These are phyloP conservation scores for Diaporthe velutina DNA, from an alignment of 2,329 filamentous ascomycete genomes.

Conservation along the genomic window DNA sequence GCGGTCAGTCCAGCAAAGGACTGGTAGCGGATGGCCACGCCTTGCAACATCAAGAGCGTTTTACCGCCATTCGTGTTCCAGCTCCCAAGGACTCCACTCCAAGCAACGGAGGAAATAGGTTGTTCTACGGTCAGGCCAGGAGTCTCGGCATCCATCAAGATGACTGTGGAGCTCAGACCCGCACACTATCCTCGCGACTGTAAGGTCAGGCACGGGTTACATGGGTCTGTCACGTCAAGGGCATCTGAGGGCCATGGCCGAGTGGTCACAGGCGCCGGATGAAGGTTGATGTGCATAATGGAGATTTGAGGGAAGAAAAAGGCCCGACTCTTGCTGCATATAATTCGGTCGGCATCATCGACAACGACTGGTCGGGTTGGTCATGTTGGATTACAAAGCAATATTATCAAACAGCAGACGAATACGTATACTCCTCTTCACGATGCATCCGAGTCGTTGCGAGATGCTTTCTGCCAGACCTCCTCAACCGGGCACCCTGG, in stretches of 20 bases:
- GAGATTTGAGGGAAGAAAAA: background rate
- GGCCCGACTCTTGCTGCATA: no score
- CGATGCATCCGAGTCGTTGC: constrained; percentile 43
- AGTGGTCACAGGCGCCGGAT: background rate
- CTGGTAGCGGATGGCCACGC: background rate
- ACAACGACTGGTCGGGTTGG: background rate
- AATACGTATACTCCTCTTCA: background rate
- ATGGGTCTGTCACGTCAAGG: background rate
- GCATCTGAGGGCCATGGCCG: no score
- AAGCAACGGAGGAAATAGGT: background rate
- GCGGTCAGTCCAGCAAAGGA: background rate
- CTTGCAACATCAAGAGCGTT: background rate
- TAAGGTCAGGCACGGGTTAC: background rate
- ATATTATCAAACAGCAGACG: background rate
- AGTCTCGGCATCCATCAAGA: background rate
- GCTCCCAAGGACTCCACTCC: background rate
- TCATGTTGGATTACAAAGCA: background rate
- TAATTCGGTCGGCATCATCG: background rate
- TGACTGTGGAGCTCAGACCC: background rate
- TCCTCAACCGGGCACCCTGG: constrained; percentile 78
- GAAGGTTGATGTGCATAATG: background rate
- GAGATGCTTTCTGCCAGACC: constrained; percentile 64
- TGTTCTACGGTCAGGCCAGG: accelerated
- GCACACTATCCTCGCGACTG: background rate
- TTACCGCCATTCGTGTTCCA: background rate